Percentiles rank a stretch among this genome's conserved stretches.
phyloP scores from a whole-genome alignment of 2,329 filamentous ascomycete genomes.

The Cadophora gregata region DNA sequence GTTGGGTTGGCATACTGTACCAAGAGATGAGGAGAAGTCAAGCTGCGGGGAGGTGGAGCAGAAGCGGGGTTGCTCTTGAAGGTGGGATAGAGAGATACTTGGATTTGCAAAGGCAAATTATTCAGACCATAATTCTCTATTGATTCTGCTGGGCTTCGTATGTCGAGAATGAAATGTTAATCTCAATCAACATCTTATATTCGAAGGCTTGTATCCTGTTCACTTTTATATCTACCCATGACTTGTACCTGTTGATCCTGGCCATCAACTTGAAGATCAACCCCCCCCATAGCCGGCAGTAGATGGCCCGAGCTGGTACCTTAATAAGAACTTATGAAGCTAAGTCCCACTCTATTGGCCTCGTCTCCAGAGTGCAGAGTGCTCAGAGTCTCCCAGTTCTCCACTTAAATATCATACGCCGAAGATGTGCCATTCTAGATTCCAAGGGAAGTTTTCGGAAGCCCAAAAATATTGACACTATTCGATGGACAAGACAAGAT shows the following conservation, averaged over 20 bases:
- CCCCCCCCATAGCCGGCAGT: background rate
- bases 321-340: background rate
- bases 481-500: background rate
- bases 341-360: background rate
- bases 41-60: background rate
- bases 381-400: background rate
- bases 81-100: background rate
- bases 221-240: background rate
- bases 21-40: background rate
- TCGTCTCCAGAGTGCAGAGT: constrained; percentile 12
- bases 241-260: background rate
- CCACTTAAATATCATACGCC: background rate
- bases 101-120: background rate
- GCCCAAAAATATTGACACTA: background rate
- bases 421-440: background rate
- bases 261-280: background rate
- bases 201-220: background rate
- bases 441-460: background rate
- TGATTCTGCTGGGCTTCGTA: background rate
- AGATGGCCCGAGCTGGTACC: background rate
- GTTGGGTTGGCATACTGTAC: background rate
- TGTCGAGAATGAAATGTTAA: background rate
- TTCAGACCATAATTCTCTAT: background rate
- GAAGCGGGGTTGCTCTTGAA: constrained; percentile 2
- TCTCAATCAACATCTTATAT: background rate